Evolutionary conservation across 768 basidiomycete species (phyloP).

Genomic region (Guyanaporus albipodus): DNA sequence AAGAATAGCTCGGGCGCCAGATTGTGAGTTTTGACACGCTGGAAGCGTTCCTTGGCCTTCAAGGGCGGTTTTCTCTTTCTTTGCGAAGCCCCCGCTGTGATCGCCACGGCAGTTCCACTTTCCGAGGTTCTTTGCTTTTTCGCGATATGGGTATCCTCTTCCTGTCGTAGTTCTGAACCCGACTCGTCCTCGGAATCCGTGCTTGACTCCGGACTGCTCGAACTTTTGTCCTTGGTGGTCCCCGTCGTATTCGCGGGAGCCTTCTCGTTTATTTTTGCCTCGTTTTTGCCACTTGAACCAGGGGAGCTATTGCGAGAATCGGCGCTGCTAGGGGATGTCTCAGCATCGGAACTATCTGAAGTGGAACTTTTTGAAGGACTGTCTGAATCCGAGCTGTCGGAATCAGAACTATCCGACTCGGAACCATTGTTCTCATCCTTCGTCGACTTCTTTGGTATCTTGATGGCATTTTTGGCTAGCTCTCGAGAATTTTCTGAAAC

Average conservation of each 20-base stretch:
- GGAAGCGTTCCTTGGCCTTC: conserved; percentile 65
- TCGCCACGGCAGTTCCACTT: conserved; percentile 46
- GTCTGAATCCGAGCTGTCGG: conserved; percentile 17
- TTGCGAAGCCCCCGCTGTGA: conserved; percentile 31
- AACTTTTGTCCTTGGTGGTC: neutral
- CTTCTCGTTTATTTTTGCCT: conserved; percentile 1
- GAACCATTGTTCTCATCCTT: neutral
- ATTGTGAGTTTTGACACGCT: conserved; percentile 67
- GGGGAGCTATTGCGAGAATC: conserved; percentile 10
- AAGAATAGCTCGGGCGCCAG: conserved; percentile 38
- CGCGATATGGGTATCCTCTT: conserved; percentile 31
- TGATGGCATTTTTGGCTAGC: neutral
- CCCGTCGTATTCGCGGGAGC: neutral
- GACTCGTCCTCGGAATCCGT: conserved; percentile 26
- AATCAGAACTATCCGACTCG: conserved; percentile 12
- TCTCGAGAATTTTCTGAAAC: conserved; percentile 7
- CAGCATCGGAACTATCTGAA: conserved; percentile 14
- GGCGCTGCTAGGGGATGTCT: conserved; percentile 14
- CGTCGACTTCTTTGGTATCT: conserved; percentile 1
- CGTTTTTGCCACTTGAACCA: conserved; percentile 15
- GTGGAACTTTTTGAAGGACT: conserved; percentile 11
- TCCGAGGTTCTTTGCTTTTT: conserved; percentile 63
- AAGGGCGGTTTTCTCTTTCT: conserved; percentile 26
- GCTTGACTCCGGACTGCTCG: conserved; percentile 12
- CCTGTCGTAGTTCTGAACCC: neutral